Conservation (phyloP, 345 rosid genomes). For the Linum usitatissimum region DNA sequence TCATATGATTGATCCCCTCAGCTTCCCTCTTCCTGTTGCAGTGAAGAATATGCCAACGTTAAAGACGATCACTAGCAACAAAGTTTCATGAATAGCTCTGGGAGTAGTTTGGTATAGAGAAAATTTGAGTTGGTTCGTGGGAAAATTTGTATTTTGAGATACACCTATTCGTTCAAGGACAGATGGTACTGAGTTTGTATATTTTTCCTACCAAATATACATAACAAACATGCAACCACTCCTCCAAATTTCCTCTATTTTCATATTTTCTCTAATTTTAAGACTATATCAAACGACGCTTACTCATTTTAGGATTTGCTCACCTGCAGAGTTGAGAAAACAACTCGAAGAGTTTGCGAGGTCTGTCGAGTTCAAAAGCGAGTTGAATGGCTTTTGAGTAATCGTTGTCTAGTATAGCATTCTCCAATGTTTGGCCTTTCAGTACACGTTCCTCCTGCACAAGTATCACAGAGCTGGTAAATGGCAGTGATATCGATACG, state of each 20-base stretch:
- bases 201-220: no score
- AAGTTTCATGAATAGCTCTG: not conserved
- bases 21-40: slow-evolving; percentile 49
- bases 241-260: no score
- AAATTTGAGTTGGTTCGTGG: no score
- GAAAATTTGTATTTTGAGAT: no score
- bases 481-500: no score
- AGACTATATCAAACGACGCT: no score
- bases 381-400: slow-evolving; percentile 67
- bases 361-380: slow-evolving; percentile 77
- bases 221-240: no score
- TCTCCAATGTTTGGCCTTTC: slow-evolving; percentile 81
- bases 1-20: slow-evolving; percentile 30
- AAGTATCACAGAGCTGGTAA: not conserved
- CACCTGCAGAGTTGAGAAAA: slow-evolving; percentile 70
- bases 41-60: not conserved
- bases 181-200: no score
- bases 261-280: no score
- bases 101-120: no score
- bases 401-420: slow-evolving; percentile 70
- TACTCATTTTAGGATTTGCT: not conserved
- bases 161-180: no score
- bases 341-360: slow-evolving; percentile 68
- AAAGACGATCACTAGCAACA: not conserved
- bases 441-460: slow-evolving; percentile 66